Conservation (phyloP, 306 rosid species). For the Acacia crassicarpa region DNA sequence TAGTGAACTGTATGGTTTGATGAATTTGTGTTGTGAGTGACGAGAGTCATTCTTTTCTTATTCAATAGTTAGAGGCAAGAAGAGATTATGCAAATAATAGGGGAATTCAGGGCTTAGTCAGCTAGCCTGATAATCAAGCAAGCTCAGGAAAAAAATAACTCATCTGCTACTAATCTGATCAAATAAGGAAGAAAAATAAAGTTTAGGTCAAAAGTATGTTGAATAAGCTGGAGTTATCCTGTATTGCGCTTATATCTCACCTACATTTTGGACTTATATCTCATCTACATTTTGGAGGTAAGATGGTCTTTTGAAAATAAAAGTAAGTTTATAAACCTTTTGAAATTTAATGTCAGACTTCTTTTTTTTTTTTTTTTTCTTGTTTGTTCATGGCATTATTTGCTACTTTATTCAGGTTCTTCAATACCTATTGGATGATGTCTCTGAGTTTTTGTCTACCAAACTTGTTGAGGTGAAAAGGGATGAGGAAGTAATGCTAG, state of each 20-base stretch:
- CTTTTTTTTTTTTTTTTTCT: slow-evolving; percentile 5
- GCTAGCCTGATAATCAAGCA: neutral
- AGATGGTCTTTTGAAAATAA: neutral
- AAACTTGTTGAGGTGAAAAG: slow-evolving; percentile 45
- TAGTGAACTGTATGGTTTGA: neutral
- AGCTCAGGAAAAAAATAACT: neutral
- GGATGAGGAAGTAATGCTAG: slow-evolving; percentile 41
- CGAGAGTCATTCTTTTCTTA: neutral
- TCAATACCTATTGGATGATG: slow-evolving; percentile 84
- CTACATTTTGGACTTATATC: neutral
- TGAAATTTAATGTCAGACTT: neutral
- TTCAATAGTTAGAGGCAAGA: neutral
- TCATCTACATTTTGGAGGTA: neutral
- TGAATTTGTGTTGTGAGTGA: neutral
- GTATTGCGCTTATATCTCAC: neutral
- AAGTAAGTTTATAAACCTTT: neutral
- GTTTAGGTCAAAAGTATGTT: neutral
- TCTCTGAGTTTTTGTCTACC: slow-evolving; percentile 74
- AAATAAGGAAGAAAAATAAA: neutral
- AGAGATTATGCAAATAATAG: neutral
- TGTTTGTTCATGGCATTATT: slow-evolving; percentile 28
- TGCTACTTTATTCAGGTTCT: slow-evolving; percentile 66
- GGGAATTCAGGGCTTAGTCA: neutral
- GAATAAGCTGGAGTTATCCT: neutral
- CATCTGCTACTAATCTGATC: neutral